Conservation (phyloP, 306 rosid genomes). For the Cucumis melo region DNA sequence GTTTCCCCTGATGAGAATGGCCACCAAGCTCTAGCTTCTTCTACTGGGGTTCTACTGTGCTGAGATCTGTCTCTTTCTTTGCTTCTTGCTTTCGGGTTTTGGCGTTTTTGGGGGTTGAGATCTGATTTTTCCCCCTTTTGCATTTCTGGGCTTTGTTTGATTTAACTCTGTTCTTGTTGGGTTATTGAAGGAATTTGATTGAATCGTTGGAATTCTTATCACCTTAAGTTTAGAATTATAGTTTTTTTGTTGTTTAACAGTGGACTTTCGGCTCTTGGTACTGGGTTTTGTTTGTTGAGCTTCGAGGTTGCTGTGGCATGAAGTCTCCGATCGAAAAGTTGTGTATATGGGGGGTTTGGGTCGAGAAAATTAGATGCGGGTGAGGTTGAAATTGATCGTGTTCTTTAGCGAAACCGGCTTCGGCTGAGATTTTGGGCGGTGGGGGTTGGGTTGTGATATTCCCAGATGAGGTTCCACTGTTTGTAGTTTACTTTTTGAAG, state of each 20-base stretch:
- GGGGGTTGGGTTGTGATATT: slow-evolving; percentile 14
- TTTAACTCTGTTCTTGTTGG: not conserved
- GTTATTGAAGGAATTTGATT: not conserved
- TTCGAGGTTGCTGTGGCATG: slow-evolving; percentile 5
- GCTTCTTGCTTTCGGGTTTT: slow-evolving; percentile 18
- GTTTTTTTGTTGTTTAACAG: not conserved
- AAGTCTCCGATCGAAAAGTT: not conserved
- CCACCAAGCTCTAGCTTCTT: slow-evolving; percentile 12
- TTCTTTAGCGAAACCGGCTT: slow-evolving; percentile 8
- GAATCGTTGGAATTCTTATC: not conserved
- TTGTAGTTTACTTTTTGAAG: slow-evolving; percentile 22
- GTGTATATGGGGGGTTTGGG: not conserved
- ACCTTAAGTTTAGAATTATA: slow-evolving; percentile 16
- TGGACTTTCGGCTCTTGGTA: not conserved
- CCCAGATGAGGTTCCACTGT: slow-evolving; percentile 25
- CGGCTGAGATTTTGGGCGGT: slow-evolving; percentile 5
- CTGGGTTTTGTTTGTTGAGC: not conserved
- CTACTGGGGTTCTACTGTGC: slow-evolving; percentile 13
- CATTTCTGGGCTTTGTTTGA: slow-evolving; percentile 7
- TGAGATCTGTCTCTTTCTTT: slow-evolving; percentile 44
- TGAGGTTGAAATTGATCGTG: slow-evolving; percentile 7
- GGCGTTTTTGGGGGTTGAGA: slow-evolving; percentile 30
- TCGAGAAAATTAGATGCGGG: slow-evolving; percentile 7
- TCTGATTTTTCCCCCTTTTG: slow-evolving; percentile 24
- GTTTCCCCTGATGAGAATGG: slow-evolving; percentile 9